phyloP scores from a whole-genome alignment of 2,329 filamentous ascomycete species.

The Balansia obtecta region DNA sequence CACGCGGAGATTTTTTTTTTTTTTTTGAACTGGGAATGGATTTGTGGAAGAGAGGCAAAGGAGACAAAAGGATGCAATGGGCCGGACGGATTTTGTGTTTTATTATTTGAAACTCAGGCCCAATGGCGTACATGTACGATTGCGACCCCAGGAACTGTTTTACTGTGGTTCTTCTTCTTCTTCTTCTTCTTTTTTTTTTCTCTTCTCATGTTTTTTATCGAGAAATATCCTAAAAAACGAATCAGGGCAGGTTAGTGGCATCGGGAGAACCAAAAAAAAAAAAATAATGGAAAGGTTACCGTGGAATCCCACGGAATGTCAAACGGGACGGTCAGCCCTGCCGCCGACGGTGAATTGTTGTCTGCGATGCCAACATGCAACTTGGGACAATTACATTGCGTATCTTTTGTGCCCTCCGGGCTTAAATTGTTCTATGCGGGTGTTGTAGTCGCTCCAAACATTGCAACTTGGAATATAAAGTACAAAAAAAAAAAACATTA shows the following conservation, averaged over 20 bases:
- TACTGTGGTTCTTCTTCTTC: constrained; percentile 10
- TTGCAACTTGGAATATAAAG: no score
- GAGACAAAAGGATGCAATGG: constrained; percentile 2
- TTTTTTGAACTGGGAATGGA: constrained; percentile 7
- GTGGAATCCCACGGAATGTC: constrained; percentile 8
- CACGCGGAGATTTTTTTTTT: constrained; percentile 3
- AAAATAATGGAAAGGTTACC: constrained; percentile 10
- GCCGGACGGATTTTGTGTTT: constrained; percentile 8
- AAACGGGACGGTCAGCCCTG: no score
- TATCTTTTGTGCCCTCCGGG: no score
- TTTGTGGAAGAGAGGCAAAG: constrained; percentile 4
- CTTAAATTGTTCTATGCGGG: no score
- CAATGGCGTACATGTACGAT: constrained; percentile 25
- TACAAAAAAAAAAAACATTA: not conserved
- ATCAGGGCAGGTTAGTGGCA: constrained; percentile 16
- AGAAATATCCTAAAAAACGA: constrained; percentile 21
- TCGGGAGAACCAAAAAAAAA: constrained; percentile 8
- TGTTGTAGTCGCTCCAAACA: no score
- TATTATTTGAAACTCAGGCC: constrained; percentile 5
- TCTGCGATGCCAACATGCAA: no score
- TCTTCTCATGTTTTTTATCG: constrained; percentile 10
- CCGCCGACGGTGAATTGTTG: no score
- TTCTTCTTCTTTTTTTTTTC: constrained; percentile 13
- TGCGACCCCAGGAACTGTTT: constrained; percentile 13
- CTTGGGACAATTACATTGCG: no score